Percentiles rank a stretch among this genome's conserved stretches.
These are phyloP conservation scores for Chaetoceros tenuissimus DNA, from an alignment of 108 stramenopile genomes.

Conservation along the genomic window DNA sequence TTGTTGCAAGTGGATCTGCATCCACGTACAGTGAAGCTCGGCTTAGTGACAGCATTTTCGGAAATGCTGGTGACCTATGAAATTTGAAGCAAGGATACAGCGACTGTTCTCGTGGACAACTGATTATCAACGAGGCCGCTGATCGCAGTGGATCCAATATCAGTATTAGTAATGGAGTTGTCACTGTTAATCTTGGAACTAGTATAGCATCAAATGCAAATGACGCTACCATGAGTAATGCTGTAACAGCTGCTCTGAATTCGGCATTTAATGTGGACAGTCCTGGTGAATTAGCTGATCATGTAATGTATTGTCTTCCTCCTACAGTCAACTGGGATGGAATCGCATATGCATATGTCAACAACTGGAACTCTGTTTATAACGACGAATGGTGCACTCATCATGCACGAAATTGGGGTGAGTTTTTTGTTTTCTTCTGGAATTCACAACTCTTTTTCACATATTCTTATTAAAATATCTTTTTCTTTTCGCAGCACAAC, in stretches of 20 bases:
- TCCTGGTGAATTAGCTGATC: slow-evolving; percentile 23
- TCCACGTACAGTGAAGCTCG: slow-evolving; percentile 5
- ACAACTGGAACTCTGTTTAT: slow-evolving; percentile 37
- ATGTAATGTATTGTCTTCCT: slow-evolving; percentile 33
- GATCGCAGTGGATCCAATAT: slow-evolving; percentile 4
- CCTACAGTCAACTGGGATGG: slow-evolving; percentile 12
- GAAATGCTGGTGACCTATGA: slow-evolving; percentile 18
- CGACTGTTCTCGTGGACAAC: slow-evolving; percentile 30
- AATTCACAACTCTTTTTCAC: too few relatives aligned
- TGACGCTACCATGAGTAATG: slow-evolving; percentile 12
- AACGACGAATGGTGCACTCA: slow-evolving; percentile 46
- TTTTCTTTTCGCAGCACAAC: too few relatives aligned
- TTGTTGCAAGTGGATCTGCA: slow-evolving; percentile 12
- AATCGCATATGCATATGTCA: slow-evolving; percentile 40
- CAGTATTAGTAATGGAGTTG: slow-evolving; percentile 18
- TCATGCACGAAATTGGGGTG: slow-evolving; percentile 58
- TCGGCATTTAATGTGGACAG: slow-evolving; percentile 6
- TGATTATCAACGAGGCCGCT: slow-evolving; percentile 14
- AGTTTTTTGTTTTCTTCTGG: too few relatives aligned
- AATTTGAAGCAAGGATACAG: slow-evolving; percentile 27
- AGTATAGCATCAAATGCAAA: slow-evolving; percentile 6
- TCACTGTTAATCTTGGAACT: slow-evolving; percentile 8
- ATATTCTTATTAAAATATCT: too few relatives aligned
- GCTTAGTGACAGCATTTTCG: slow-evolving; percentile 27
- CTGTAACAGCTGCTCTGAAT: slow-evolving; percentile 11